Evolutionary conservation across 2,329 filamentous ascomycete genomes (phyloP).

Genomic region (Lecanicillium sp.): DNA sequence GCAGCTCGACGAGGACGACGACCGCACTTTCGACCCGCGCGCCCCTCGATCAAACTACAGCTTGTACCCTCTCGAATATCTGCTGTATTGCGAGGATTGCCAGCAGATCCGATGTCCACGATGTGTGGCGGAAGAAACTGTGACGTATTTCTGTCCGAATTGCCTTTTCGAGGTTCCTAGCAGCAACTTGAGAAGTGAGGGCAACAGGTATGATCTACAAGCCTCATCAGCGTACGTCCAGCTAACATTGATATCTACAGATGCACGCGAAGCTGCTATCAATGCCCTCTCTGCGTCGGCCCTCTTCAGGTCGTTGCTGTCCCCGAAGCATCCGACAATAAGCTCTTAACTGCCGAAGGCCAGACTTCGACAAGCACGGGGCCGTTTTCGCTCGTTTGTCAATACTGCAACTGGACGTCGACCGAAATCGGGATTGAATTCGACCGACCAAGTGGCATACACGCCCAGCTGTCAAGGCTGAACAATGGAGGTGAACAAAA

Average conservation of each 20-base stretch:
- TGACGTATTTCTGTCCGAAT: constrained; percentile 90
- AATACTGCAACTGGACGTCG: constrained; percentile 89
- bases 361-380: constrained; percentile 25
- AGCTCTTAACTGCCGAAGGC: constrained; percentile 34
- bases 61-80: constrained; percentile 84
- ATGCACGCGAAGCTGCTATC: constrained; percentile 91
- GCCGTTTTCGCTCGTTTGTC: constrained; percentile 75
- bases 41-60: constrained; percentile 82
- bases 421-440: constrained; percentile 86
- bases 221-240: neutral
- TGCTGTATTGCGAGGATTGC: constrained; percentile 96
- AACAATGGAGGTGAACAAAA: constrained; percentile 51
- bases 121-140: constrained; percentile 88
- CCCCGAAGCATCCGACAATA: constrained; percentile 45
- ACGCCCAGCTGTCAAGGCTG: constrained; percentile 67
- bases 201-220: constrained; percentile 63
- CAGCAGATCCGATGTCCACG: constrained; percentile 90
- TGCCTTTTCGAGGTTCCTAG: constrained; percentile 95
- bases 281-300: constrained; percentile 82
- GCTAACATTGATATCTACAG: constrained; percentile 35
- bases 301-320: constrained; percentile 69
- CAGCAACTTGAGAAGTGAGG: constrained; percentile 85
- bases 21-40: constrained; percentile 77
- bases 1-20: constrained; percentile 56
- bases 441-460: constrained; percentile 80